phyloP scores from a whole-genome alignment of 495 filamentous ascomycete genomes.

The Neurospora tetraspora region DNA sequence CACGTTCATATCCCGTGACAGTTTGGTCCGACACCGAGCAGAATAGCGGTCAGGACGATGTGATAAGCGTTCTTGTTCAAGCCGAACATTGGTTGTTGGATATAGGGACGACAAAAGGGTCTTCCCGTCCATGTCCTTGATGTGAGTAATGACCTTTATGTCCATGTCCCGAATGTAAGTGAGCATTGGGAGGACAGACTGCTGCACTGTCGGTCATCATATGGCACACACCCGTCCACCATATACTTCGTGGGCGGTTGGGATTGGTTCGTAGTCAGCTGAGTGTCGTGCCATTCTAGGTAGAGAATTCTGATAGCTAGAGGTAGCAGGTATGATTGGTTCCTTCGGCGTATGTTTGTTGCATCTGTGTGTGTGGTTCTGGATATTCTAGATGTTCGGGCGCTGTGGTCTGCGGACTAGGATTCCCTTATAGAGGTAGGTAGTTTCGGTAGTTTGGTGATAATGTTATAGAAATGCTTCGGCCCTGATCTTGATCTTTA shows the following conservation, averaged over 20 bases:
- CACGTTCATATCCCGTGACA: not conserved
- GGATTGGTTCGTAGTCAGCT: not conserved
- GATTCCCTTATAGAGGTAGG: too few relatives aligned
- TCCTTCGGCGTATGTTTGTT: not conserved
- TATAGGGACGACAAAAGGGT: not conserved
- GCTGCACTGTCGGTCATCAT: not conserved
- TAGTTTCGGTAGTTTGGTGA: too few relatives aligned
- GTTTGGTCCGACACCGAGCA: not conserved
- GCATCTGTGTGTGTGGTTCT: too few relatives aligned
- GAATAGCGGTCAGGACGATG: not conserved
- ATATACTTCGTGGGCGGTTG: not conserved
- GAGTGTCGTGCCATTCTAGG: not conserved
- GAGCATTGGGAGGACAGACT: not conserved
- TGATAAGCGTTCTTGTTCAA: not conserved
- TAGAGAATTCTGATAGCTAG: not conserved
- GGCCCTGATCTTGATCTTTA: too few relatives aligned
- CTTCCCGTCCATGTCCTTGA: too few relatives aligned
- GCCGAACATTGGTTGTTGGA: not conserved
- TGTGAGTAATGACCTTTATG: not conserved
- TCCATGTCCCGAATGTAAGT: not conserved
- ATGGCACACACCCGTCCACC: too few relatives aligned
- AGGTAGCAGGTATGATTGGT: not conserved
- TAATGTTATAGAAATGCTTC: too few relatives aligned
- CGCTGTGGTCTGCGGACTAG: too few relatives aligned
- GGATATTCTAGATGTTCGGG: not conserved